phyloP scores from a whole-genome alignment of 345 rosid species.

The Citrus australasica region DNA sequence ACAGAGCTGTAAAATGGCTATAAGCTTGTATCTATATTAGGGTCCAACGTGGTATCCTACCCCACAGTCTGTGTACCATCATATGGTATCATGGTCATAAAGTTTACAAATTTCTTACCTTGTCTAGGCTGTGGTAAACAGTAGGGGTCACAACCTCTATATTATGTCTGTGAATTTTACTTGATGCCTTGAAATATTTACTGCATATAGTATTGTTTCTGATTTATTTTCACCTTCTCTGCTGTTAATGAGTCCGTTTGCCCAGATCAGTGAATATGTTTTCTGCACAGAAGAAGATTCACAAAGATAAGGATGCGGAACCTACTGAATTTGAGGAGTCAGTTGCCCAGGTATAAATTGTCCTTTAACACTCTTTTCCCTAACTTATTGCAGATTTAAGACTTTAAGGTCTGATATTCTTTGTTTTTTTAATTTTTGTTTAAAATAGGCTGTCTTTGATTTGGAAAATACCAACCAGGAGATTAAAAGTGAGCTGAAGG shows the following conservation, averaged over 20 bases:
- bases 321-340: conserved; percentile 82
- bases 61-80: too few relatives aligned
- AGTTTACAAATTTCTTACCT: not conserved
- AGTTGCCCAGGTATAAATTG: conserved; percentile 60
- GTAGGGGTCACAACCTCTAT: too few relatives aligned
- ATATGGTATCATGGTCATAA: too few relatives aligned
- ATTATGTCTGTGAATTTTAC: too few relatives aligned
- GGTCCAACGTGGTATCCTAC: too few relatives aligned
- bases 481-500: conserved; percentile 83
- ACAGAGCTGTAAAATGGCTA: not conserved
- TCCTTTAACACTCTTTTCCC: not conserved
- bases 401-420: not conserved
- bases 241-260: not conserved
- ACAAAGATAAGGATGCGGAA: conserved; percentile 75
- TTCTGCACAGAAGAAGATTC: conserved; percentile 69
- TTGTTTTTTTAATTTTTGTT: not conserved
- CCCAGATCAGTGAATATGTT: conserved; percentile 44
- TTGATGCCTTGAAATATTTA: too few relatives aligned
- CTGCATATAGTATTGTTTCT: not conserved
- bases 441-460: conserved; percentile 66
- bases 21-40: not conserved
- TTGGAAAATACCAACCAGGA: conserved; percentile 77
- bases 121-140: too few relatives aligned
- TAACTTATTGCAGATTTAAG: not conserved
- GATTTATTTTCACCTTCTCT: not conserved